A percentile compares a stretch with the other conserved stretches of the same genome.
These are phyloP conservation scores for Podosphaera xanthii DNA, from an alignment of 2,329 filamentous ascomycete species.

Conservation along the genomic window DNA sequence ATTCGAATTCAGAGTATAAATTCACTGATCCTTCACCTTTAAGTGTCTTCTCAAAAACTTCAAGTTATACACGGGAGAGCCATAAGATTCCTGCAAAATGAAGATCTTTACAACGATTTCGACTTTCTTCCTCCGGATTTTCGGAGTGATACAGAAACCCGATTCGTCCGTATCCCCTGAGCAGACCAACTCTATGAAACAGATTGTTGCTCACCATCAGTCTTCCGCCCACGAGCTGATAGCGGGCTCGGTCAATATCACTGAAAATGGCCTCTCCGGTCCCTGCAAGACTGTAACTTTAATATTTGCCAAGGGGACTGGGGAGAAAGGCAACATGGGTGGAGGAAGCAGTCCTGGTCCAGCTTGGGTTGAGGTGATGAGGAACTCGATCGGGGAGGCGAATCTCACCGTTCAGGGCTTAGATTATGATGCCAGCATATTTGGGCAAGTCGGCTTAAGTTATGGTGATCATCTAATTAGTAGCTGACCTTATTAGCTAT, in stretches of 20 bases:
- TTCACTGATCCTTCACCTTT: no score
- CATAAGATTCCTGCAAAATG: background rate
- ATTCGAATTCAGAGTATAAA: no score
- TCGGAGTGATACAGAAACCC: background rate
- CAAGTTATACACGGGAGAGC: no score
- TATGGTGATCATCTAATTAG: background rate
- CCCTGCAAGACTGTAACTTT: slow-evolving; percentile 2
- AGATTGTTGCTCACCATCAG: background rate
- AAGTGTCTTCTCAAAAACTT: no score
- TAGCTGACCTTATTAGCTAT: background rate
- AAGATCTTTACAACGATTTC: background rate
- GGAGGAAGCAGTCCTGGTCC: slow-evolving; percentile 1
- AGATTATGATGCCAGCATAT: slow-evolving; percentile 1
- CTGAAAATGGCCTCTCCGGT: background rate
- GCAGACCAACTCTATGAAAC: background rate
- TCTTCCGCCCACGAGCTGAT: background rate
- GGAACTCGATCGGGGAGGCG: background rate
- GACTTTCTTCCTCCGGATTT: background rate
- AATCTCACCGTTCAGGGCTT: slow-evolving; percentile 2
- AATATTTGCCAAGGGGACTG: slow-evolving; percentile 1
- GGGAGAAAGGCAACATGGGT: slow-evolving; percentile 1
- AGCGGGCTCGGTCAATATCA: background rate
- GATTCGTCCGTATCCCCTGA: background rate
- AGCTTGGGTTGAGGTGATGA: background rate
- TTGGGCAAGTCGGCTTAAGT: background rate